Evolutionary conservation across 805 yeast species (phyloP).

Genomic region (Lipomyces chichibuensis): DNA sequence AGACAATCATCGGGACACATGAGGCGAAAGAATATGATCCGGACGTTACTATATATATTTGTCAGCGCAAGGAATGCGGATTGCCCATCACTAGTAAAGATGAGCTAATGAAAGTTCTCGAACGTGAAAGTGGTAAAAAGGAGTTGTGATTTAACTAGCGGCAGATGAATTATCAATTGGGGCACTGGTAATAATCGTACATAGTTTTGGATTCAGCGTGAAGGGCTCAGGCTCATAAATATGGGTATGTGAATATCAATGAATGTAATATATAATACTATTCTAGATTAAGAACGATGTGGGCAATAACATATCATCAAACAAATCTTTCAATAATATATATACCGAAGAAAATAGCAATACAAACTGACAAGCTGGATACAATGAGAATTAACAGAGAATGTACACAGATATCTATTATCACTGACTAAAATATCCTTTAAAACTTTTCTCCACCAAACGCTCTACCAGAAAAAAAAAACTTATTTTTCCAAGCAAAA

Average conservation of each 20-base stretch:
- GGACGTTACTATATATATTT: slow-evolving; percentile 15
- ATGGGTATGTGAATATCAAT: background rate
- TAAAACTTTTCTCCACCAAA: background rate
- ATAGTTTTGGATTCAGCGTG: background rate
- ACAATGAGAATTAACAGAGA: background rate
- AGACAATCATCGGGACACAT: slow-evolving; percentile 5
- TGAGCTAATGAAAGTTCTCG: slow-evolving; percentile 14
- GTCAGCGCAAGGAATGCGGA: slow-evolving; percentile 25
- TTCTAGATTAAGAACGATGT: background rate
- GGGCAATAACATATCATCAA: background rate
- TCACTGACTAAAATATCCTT: background rate
- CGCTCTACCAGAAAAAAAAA: background rate
- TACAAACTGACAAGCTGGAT: background rate
- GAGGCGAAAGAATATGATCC: background rate
- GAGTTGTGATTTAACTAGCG: background rate
- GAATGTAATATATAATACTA: background rate
- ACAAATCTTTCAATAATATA: background rate
- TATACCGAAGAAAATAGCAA: background rate
- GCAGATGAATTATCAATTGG: background rate
- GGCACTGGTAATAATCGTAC: background rate
- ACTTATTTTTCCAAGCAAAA: background rate
- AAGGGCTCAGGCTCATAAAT: background rate
- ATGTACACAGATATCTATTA: background rate
- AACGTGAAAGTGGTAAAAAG: background rate
- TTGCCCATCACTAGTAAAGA: slow-evolving; percentile 22